Evolutionary conservation across 1,139 yeast genomes (phyloP).

Genomic region (Candida tropicalis): DNA sequence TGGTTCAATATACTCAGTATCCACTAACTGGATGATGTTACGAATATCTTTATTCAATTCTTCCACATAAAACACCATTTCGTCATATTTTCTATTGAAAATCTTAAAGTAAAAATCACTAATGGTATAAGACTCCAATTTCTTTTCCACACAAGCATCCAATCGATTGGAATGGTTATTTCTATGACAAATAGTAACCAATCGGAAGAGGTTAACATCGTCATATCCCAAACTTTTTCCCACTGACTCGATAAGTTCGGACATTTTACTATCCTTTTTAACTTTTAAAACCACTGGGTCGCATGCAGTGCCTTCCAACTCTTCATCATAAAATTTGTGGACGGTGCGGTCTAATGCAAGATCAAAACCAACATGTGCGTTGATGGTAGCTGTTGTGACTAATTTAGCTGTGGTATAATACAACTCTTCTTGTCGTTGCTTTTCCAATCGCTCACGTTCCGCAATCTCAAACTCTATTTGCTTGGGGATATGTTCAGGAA

Average conservation of each 20-base stretch:
- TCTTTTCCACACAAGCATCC: constrained; percentile 51
- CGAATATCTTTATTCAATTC: constrained; percentile 39
- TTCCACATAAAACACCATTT: constrained; percentile 52
- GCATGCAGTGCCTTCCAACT: constrained; percentile 47
- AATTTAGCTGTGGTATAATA: constrained; percentile 65
- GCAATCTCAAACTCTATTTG: constrained; percentile 64
- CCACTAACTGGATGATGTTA: constrained; percentile 19
- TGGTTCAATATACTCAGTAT: constrained; percentile 19
- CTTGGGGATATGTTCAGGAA: constrained; percentile 71
- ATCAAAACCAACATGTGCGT: constrained; percentile 73
- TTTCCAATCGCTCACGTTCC: constrained; percentile 57
- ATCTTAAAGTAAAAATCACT: constrained; percentile 43
- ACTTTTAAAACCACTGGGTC: constrained; percentile 57
- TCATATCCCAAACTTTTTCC: constrained; percentile 46
- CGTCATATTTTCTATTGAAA: constrained; percentile 45
- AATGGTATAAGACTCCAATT: constrained; percentile 29
- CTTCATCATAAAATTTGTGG: constrained; percentile 48
- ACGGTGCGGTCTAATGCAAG: constrained; percentile 62
- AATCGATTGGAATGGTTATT: constrained; percentile 76
- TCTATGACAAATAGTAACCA: constrained; percentile 70
- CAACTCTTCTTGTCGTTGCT: constrained; percentile 78
- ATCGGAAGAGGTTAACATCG: constrained; percentile 43
- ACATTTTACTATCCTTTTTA: constrained; percentile 58
- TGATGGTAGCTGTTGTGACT: constrained; percentile 54
- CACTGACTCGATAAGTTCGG: constrained; percentile 52